Conservation (phyloP, 257 asterid genomes). For the Nicotiana tomentosiformis region DNA sequence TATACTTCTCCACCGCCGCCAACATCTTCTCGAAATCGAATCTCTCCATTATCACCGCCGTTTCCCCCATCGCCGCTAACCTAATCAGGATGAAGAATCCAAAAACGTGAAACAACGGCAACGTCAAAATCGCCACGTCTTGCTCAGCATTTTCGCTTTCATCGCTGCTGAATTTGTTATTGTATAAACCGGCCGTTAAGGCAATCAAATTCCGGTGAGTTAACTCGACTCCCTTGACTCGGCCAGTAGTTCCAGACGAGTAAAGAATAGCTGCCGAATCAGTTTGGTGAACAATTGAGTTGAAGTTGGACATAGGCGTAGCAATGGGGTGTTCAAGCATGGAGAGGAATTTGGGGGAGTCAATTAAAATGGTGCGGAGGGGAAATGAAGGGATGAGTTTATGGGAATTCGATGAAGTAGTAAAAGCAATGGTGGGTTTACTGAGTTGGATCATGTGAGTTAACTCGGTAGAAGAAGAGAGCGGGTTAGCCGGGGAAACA, state of each 20-base stretch:
- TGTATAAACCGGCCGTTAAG: conserved; percentile 30
- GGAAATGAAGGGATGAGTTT: conserved; percentile 39
- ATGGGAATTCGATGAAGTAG: conserved; percentile 27
- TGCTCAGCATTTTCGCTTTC: background rate
- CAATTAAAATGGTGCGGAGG: conserved; percentile 31
- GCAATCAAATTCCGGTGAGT: conserved; percentile 75
- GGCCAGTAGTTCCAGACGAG: conserved; percentile 94
- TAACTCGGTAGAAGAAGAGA: conserved; percentile 57
- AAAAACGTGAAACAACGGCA: conserved; percentile 82
- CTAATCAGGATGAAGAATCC: conserved; percentile 75
- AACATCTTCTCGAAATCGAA: conserved; percentile 76
- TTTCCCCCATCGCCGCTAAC: conserved; percentile 64
- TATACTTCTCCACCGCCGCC: conserved; percentile 56
- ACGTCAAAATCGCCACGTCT: conserved; percentile 43
- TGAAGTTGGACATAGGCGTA: background rate
- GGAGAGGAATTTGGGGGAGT: conserved; percentile 42
- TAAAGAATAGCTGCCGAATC: conserved; percentile 72
- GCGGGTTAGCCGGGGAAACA: conserved; percentile 74
- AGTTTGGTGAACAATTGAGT: conserved; percentile 28
- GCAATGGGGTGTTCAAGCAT: conserved; percentile 26
- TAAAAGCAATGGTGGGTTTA: conserved; percentile 52
- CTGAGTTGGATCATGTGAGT: conserved; percentile 46
- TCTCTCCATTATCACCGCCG: conserved; percentile 45
- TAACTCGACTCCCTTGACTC: conserved; percentile 65
- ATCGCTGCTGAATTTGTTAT: conserved; percentile 14